phyloP scores from a whole-genome alignment of 2,329 filamentous ascomycete species.

The Sclerotinia minor region DNA sequence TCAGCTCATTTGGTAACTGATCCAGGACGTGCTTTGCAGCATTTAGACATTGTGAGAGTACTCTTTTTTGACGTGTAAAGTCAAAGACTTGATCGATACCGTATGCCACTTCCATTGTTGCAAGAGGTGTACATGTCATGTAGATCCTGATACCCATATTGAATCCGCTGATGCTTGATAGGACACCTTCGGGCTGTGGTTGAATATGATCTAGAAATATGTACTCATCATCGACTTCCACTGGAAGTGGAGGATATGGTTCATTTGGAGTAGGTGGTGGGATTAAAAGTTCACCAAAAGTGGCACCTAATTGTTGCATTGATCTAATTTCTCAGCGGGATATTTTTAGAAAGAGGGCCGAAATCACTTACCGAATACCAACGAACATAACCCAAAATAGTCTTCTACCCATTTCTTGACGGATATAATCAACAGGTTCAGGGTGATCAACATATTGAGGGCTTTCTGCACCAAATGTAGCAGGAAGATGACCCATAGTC shows the following conservation, averaged over 20 bases:
- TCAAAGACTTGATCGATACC: constrained; percentile 74
- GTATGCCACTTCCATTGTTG: constrained; percentile 80
- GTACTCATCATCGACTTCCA: constrained; percentile 81
- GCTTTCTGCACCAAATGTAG: constrained; percentile 33
- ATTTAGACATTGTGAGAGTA: constrained; percentile 69
- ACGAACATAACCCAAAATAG: constrained; percentile 85
- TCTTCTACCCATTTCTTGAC: constrained; percentile 71
- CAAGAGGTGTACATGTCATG: constrained; percentile 74
- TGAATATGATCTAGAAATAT: constrained; percentile 71
- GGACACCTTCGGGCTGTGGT: constrained; percentile 64
- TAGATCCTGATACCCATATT: constrained; percentile 78
- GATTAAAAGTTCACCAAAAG: constrained; percentile 70
- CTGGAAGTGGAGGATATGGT: constrained; percentile 75
- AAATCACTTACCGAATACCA: constrained; percentile 59
- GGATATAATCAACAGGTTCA: constrained; percentile 60
- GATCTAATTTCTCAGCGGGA: constrained; percentile 51
- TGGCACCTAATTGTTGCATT: constrained; percentile 73
- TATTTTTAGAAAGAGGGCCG: background rate
- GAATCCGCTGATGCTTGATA: constrained; percentile 77
- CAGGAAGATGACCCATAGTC: constrained; percentile 34
- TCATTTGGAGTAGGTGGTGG: constrained; percentile 73
- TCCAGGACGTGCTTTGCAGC: constrained; percentile 69
- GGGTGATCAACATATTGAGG: constrained; percentile 20
- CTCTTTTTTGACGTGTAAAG: constrained; percentile 73
- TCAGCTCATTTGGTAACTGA: constrained; percentile 67